Evolutionary conservation across 257 asterid genomes (phyloP), one percentile per base, ranked within the genome.

Genomic region (Scutellaria baicalensis): DNA sequence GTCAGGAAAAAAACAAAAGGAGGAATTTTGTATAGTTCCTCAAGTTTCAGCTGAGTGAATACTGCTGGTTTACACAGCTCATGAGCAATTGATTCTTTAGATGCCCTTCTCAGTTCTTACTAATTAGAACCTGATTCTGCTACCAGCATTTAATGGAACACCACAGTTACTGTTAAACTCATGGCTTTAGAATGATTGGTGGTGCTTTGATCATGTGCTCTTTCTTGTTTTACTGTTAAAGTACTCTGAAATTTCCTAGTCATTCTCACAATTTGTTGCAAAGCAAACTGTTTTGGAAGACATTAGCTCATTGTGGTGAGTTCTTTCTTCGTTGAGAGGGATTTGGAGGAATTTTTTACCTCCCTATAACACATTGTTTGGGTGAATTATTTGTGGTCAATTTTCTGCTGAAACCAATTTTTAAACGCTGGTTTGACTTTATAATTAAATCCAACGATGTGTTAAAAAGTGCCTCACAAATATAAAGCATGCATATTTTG

Each of bases 401-500:
- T 21, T 23, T 54, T 62, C 31, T 43, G 42, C 79, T 39, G 35
- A 48, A 20, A 55, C 40, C 45, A 54, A 23, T 39, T 49, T 45
- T 38, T 16, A 36, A 50, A 40, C 56, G 36, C 31, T 20, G 8
- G 57, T 21, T 57, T 50, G 35, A 43, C 45, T 64, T 69, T 36
- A 55, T 45, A 36, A 50, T 49, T 45, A 16, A 23, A 66, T 68
- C 63, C 64, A 49, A 23, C 20, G 6, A 61, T 57, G 51, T 21
- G 68, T 67, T 31, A 42, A 20, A 55, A 62, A 8, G 43, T 35
- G 17, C 44, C 43, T 13, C n/a, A 60, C 39, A 66, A 47, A 5
- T 44, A 39, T 74, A n/a, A 62, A 66, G 42, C 69, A 38, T 76
- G 58, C 50, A 64, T 69, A 23, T 74, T 81, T 73, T 82, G 75